These are phyloP conservation scores for Gilbertella persicaria DNA, from an alignment of 371 early-diverging fungal species.

Conservation along the genomic window DNA sequence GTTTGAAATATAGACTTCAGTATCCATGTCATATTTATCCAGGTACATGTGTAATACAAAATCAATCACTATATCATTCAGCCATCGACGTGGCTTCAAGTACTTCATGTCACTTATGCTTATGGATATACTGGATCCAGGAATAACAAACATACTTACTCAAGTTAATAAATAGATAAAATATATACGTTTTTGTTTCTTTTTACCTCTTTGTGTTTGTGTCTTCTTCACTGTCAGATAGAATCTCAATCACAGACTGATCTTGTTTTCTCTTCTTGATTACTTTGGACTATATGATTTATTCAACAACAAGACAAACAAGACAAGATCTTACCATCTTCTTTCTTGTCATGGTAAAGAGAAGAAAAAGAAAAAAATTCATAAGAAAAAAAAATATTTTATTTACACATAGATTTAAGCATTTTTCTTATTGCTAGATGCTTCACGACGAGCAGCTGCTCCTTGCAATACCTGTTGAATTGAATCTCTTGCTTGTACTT, in stretches of 20 bases:
- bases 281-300: no score
- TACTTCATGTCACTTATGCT: neutral
- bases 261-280: neutral
- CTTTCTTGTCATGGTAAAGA: no score
- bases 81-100: neutral
- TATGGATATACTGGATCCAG: neutral
- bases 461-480: constrained; percentile 27
- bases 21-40: neutral
- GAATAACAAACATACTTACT: neutral
- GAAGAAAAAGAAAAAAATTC: neutral
- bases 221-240: neutral
- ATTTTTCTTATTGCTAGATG: constrained; percentile 23
- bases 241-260: neutral
- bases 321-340: no score
- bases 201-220: no score
- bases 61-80: neutral
- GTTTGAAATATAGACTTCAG: neutral
- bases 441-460: constrained; percentile 22
- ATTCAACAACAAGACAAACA: no score
- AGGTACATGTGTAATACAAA: neutral
- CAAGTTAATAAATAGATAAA: no score
- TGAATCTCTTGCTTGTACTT: constrained; percentile 24
- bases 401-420: neutral
- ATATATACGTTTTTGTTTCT: neutral
- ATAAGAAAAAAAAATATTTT: neutral